Percentiles rank a stretch among this genome's conserved stretches.
phyloP scores from a whole-genome alignment of 192 early-diverging fungal species.

The Endogone sp. region DNA sequence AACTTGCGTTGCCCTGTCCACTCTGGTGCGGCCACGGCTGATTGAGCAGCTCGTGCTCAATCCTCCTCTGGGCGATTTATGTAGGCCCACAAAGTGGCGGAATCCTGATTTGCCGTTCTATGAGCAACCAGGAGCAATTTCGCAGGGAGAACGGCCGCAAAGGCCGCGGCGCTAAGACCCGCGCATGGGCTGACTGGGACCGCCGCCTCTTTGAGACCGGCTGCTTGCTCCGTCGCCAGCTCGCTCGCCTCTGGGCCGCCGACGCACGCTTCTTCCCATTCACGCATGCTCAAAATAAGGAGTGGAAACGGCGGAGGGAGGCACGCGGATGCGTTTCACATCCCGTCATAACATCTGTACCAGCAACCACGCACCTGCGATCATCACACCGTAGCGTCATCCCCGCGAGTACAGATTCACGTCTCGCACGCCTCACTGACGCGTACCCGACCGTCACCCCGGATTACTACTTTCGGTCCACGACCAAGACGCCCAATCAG shows the following conservation, averaged over 20 bases:
- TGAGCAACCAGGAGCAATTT: neutral
- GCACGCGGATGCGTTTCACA: neutral
- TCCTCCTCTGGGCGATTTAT: neutral
- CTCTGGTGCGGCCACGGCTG: neutral
- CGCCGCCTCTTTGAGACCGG: neutral
- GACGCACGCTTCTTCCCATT: conserved; percentile 4
- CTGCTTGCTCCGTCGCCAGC: neutral
- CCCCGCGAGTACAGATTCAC: neutral
- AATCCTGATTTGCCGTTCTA: neutral
- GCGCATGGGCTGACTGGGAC: neutral
- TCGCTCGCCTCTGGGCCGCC: neutral
- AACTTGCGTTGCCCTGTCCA: neutral
- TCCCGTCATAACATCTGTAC: too few species aligned
- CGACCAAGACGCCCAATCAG: neutral
- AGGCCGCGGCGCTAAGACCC: neutral
- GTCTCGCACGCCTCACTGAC: neutral
- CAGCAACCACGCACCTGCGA: too few species aligned
- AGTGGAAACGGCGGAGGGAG: conserved; percentile 1
- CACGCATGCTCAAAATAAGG: neutral
- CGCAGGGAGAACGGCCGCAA: neutral
- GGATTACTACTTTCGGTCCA: neutral
- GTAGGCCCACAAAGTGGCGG: neutral
- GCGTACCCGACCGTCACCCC: neutral
- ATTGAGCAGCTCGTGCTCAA: neutral
- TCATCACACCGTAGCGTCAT: too few species aligned